Evolutionary conservation across 441 rosid species (phyloP).

Genomic region (Populus hybrid): DNA sequence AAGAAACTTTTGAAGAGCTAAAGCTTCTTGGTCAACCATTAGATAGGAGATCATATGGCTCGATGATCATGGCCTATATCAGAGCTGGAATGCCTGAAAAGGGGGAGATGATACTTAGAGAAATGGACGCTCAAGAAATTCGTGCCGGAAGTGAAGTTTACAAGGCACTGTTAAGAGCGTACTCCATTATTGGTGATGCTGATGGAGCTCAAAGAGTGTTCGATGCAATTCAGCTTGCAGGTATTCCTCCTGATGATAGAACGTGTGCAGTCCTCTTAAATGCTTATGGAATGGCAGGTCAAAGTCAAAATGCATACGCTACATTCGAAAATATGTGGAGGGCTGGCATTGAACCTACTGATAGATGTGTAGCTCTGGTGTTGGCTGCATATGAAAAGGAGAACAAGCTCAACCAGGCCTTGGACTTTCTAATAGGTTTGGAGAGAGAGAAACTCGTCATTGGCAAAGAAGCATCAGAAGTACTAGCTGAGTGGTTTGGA

Average conservation of each 20-base stretch:
- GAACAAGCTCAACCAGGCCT: constrained; percentile 54
- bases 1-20: constrained; percentile 68
- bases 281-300: constrained; percentile 55
- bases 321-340: constrained; percentile 75
- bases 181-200: constrained; percentile 59
- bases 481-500: constrained; percentile 67
- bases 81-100: constrained; percentile 56
- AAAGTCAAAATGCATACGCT: constrained; percentile 51
- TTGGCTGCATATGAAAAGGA: constrained; percentile 63
- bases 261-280: constrained; percentile 75
- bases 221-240: constrained; percentile 68
- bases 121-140: constrained; percentile 59
- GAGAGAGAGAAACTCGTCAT: constrained; percentile 56
- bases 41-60: constrained; percentile 75
- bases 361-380: constrained; percentile 71
- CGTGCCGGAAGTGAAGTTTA: constrained; percentile 78
- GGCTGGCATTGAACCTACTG: constrained; percentile 68
- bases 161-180: constrained; percentile 79
- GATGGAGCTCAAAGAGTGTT: constrained; percentile 81
- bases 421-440: constrained; percentile 53
- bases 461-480: constrained; percentile 64
- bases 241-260: constrained; percentile 68
- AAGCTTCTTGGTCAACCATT: constrained; percentile 55
- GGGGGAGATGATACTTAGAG: constrained; percentile 61
- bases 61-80: constrained; percentile 79